Conservation (phyloP, 352 stramenopile species). For the Phytophthora agathidicida region DNA sequence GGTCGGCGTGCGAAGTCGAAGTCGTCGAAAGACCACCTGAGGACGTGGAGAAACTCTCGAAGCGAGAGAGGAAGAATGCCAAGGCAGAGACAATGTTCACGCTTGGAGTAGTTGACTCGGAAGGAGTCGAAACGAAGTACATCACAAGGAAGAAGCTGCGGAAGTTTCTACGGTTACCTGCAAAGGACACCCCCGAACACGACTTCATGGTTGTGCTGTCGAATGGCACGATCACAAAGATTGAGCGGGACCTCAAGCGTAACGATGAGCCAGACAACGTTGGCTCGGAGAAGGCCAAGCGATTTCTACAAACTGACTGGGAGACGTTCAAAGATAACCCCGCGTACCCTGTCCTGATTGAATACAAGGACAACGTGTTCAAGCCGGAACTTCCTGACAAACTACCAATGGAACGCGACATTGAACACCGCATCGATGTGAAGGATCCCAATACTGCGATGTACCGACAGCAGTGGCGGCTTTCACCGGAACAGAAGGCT, state of each 20-base stretch:
- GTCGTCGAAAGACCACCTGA: conserved; percentile 3
- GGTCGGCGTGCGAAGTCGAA: conserved; percentile 1
- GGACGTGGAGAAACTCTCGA: conserved; percentile 4
- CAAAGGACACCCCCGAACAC: conserved; percentile 1
- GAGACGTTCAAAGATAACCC: conserved; percentile 1
- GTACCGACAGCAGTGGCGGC: too few relatives aligned
- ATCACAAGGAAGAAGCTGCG: conserved; percentile 23
- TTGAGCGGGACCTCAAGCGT: neutral
- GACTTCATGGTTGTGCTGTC: conserved; percentile 23
- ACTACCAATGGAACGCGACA: conserved; percentile 4
- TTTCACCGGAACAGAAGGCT: conserved; percentile 15
- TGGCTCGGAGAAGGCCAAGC: conserved; percentile 8
- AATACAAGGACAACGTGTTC: conserved; percentile 20
- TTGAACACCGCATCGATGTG: too few relatives aligned
- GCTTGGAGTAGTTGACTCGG: conserved; percentile 10
- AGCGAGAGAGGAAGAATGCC: conserved; percentile 12
- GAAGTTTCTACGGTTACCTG: conserved; percentile 19
- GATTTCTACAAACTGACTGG: conserved; percentile 15
- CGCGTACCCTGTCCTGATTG: neutral
- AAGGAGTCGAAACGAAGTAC: conserved; percentile 23
- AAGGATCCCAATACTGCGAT: too few relatives aligned
- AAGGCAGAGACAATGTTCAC: conserved; percentile 13
- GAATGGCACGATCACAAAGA: conserved; percentile 13
- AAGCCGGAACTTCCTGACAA: conserved; percentile 9
- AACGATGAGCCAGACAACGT: conserved; percentile 6